These are phyloP conservation scores for Leccinum fallax DNA, from an alignment of 1,284 basidiomycete species.

Conservation along the genomic window DNA sequence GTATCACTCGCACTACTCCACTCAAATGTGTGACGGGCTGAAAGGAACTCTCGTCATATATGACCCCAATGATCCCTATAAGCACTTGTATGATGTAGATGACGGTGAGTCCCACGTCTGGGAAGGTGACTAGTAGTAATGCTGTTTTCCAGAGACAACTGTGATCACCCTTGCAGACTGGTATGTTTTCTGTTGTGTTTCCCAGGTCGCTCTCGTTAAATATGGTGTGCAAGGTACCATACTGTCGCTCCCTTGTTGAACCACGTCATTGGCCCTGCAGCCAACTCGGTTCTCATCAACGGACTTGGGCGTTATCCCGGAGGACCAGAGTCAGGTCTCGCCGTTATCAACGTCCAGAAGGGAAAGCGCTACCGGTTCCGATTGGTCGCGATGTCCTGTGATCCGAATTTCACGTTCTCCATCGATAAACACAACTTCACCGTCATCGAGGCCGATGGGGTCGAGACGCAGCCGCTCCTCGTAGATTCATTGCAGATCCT, in stretches of 20 bases:
- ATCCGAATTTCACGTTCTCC: constrained; percentile 41
- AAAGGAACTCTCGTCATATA: constrained; percentile 36
- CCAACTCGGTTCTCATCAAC: constrained; percentile 46
- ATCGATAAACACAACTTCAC: constrained; percentile 43
- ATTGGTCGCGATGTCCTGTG: constrained; percentile 43
- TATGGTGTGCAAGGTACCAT: constrained; percentile 40
- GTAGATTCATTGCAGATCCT: constrained; percentile 37
- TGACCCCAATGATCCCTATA: constrained; percentile 38
- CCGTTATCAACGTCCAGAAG: constrained; percentile 34
- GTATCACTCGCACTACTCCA: constrained; percentile 48
- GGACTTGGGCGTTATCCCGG: constrained; percentile 45
- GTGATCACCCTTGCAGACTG: constrained; percentile 36
- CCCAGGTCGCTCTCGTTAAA: not conserved
- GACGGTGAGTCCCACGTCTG: constrained; percentile 30
- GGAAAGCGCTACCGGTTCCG: constrained; percentile 45
- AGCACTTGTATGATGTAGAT: constrained; percentile 37
- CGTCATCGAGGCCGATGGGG: constrained; percentile 46
- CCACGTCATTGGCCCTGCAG: constrained; percentile 16
- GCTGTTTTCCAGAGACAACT: constrained; percentile 27
- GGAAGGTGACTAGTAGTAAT: not conserved
- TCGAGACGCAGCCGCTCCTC: constrained; percentile 31
- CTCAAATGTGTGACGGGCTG: constrained; percentile 36
- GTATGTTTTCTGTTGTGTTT: constrained; percentile 11
- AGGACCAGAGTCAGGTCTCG: constrained; percentile 33
- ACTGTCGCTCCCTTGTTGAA: constrained; percentile 17